Base-by-base conservation (phyloP, 352 stramenopile species). In the Phytophthora tubulina region DNA sequence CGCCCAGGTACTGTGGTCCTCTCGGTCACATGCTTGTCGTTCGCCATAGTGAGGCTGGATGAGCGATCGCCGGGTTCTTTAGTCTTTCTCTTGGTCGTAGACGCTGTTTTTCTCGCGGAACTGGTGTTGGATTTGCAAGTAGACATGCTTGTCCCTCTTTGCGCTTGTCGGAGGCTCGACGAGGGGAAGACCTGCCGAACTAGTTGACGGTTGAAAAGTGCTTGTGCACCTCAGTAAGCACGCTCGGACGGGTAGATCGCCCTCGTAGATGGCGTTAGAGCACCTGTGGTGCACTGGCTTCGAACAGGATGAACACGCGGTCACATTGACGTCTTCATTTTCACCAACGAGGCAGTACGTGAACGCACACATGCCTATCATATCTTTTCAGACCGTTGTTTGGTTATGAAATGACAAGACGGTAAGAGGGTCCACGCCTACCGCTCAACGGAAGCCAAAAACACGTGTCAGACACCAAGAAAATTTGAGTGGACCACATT, bases 241-340 rank as follows among this genome's bases (percentile, higher is more conserved):
- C 38, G 51, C 48, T 8, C 27, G 59, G n/a, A 59, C 38, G 13
- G 11, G 3, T 10, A 67, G 9, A 15, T 21, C 59, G 14, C 59
- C 48, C 15, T 67, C 59, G 59, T 44, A 44, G 39, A 60, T 35
- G 27, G 49, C 6, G 39, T 59, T 67, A 8, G 21, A 65, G 36
- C 36, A 65, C 11, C 56, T 50, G 35, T 51, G 45, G 21, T 57
- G 57, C 8, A 57, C 57, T 39, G 35, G 4, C 5, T 56, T 44
- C 35, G 45, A 2, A 45, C 57, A 57, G 5, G 35, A 32, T 8
- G 57, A 31, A 33, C 57, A 56, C 15, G 6, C 14, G 9, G 42
- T 11, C 33, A 52, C 35, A 6, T 46, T 14, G 17, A 56, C n/a
- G 27, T 15, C 57, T n/a, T 50, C 57, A 17, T 52, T 27, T 15